Evolutionary conservation across 495 filamentous ascomycete genomes (phyloP).

Genomic region (Haplographium delicatum): DNA sequence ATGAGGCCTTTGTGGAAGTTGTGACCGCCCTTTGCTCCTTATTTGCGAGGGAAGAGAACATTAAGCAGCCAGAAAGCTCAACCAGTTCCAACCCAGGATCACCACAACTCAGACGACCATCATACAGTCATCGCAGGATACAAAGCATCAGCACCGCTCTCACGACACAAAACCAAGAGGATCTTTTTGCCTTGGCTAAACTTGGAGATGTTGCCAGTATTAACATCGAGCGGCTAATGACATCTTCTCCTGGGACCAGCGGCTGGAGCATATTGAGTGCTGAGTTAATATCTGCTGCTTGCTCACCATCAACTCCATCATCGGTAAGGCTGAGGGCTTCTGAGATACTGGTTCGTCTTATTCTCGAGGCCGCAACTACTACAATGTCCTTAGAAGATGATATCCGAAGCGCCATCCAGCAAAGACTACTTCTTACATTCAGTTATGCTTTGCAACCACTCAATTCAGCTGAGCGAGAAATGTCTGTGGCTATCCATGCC

Average conservation of each 20-base stretch:
- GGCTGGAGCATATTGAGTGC: constrained; percentile 72
- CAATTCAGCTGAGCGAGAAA: constrained; percentile 36
- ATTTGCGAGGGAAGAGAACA: constrained; percentile 41
- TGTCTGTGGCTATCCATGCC: constrained; percentile 45
- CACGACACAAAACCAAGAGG: constrained; percentile 53
- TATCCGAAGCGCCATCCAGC: constrained; percentile 53
- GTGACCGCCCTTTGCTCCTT: constrained; percentile 68
- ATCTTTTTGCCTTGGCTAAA: constrained; percentile 78
- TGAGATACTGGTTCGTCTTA: constrained; percentile 66
- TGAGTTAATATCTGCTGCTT: constrained; percentile 62
- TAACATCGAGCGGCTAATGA: constrained; percentile 72
- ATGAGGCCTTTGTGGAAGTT: constrained; percentile 71
- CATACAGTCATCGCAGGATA: constrained; percentile 47
- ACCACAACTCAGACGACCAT: constrained; percentile 23
- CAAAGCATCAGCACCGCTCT: constrained; percentile 53
- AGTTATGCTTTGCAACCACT: constrained; percentile 46
- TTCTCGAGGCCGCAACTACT: constrained; percentile 57
- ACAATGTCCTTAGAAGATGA: constrained; percentile 44
- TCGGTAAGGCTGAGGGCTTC: constrained; percentile 66
- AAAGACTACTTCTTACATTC: constrained; percentile 65
- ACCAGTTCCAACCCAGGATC: constrained; percentile 25
- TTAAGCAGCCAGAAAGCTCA: constrained; percentile 21
- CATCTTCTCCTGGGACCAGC: constrained; percentile 52
- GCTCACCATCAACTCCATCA: constrained; percentile 45
- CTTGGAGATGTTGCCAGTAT: constrained; percentile 69